Evolutionary conservation across 192 early-diverging fungal genomes (phyloP).

Genomic region (Rhizophagus prolifer): DNA sequence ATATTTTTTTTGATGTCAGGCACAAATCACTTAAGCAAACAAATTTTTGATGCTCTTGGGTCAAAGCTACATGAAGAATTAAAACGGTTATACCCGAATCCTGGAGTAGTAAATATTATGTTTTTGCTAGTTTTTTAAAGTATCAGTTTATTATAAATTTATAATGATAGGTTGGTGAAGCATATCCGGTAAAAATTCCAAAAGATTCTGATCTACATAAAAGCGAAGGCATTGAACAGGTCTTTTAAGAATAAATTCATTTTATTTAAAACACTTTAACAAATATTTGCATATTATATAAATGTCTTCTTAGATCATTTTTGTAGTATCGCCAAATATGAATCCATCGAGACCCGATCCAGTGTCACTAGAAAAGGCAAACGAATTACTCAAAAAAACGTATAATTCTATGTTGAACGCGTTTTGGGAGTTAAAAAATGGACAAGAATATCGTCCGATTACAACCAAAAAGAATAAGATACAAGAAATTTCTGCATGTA

Average conservation of each 20-base stretch:
- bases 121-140: not conserved
- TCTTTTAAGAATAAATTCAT: not conserved
- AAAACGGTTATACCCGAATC: slow-evolving; percentile 11
- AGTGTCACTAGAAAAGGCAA: not conserved
- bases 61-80: not conserved
- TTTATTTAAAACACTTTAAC: not conserved
- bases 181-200: slow-evolving; percentile 12
- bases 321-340: slow-evolving; percentile 23
- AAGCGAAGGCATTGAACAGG: slow-evolving; percentile 11
- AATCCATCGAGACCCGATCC: not conserved
- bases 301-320: not conserved
- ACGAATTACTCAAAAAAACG: not conserved
- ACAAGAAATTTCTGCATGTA: not conserved
- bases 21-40: not conserved
- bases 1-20: not conserved
- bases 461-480: not conserved
- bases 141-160: not conserved
- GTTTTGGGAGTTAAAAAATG: not conserved
- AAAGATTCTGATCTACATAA: not conserved
- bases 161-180: not conserved
- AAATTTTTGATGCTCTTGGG: not conserved
- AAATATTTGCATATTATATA: not conserved
- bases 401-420: slow-evolving; percentile 14
- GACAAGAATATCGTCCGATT: not conserved
- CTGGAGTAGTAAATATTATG: not conserved